These are phyloP conservation scores for Lentinula boryana DNA, from an alignment of 768 basidiomycete genomes.

Conservation along the genomic window DNA sequence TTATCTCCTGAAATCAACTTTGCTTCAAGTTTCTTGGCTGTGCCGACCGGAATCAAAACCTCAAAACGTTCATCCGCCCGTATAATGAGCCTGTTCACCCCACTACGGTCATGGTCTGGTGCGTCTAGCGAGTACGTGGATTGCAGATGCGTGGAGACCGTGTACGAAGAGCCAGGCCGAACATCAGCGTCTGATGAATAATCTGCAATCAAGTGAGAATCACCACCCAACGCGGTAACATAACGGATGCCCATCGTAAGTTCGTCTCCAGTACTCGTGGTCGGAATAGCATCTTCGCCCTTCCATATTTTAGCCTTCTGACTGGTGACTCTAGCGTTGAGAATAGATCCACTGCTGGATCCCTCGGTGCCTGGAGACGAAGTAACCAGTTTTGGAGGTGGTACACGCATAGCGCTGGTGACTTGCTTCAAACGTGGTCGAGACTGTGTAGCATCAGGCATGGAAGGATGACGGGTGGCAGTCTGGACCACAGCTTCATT, in stretches of 20 bases:
- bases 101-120: slow-evolving; percentile 41
- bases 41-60: slow-evolving; percentile 23
- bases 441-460: slow-evolving; percentile 11
- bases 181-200: slow-evolving; percentile 11
- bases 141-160: slow-evolving; percentile 30
- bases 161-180: slow-evolving; percentile 20
- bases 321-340: slow-evolving; percentile 45
- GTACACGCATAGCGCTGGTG: slow-evolving; percentile 61
- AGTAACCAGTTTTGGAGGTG: slow-evolving; percentile 45
- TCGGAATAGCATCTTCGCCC: slow-evolving; percentile 22
- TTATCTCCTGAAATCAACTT: slow-evolving; percentile 44
- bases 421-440: slow-evolving; percentile 69
- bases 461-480: slow-evolving; percentile 26
- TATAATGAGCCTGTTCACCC: slow-evolving; percentile 36
- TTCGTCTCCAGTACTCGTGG: slow-evolving; percentile 51
- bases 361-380: slow-evolving; percentile 20
- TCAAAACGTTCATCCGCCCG: slow-evolving; percentile 55
- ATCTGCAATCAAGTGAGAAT: not conserved
- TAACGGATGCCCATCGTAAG: slow-evolving; percentile 66
- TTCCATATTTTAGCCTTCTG: slow-evolving; percentile 58
- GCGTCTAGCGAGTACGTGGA: slow-evolving; percentile 62
- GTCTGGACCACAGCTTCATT: slow-evolving; percentile 40
- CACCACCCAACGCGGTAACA: slow-evolving; percentile 56
- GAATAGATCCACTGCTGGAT: slow-evolving; percentile 6
- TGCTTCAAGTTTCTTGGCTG: slow-evolving; percentile 35